A percentile compares a stretch with the other conserved stretches of the same genome.
Evolutionary conservation across 176 grass and related monocot genomes (phyloP).

Genomic region (Zea luxurians): DNA sequence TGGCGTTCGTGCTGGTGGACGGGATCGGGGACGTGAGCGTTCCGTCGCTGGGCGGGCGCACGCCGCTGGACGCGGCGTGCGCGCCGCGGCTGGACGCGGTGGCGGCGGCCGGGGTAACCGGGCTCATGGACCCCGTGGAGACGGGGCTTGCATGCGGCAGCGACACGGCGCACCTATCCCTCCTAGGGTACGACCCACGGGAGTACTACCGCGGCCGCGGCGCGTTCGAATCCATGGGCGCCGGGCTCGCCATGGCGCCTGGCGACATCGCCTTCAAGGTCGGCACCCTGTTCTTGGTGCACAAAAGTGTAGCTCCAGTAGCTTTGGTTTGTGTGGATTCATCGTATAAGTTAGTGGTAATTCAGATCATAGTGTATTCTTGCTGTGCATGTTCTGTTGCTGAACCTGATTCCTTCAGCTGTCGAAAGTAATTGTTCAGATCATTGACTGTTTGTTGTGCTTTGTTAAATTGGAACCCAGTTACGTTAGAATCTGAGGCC

Average conservation of each 20-base stretch:
- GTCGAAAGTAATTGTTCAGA: neutral
- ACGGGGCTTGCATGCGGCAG: slow-evolving; percentile 82
- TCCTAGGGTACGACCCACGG: slow-evolving; percentile 83
- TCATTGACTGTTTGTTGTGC: neutral
- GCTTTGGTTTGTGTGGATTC: neutral
- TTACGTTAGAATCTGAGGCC: neutral
- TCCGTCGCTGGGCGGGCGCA: slow-evolving; percentile 48
- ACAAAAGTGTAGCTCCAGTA: neutral
- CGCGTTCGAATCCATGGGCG: slow-evolving; percentile 97
- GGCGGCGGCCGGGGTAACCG: slow-evolving; percentile 69
- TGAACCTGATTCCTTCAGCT: neutral
- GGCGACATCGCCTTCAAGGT: slow-evolving; percentile 99
- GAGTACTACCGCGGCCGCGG: slow-evolving; percentile 87
- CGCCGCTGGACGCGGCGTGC: slow-evolving; percentile 56
- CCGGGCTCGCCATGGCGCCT: slow-evolving; percentile 82
- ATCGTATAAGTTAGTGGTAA: neutral
- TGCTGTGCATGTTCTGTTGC: neutral
- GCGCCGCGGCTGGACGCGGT: slow-evolving; percentile 63
- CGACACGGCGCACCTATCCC: slow-evolving; percentile 91
- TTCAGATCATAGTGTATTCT: slow-evolving; percentile 11
- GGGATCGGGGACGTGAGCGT: slow-evolving; percentile 78
- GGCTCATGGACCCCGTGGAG: slow-evolving; percentile 95
- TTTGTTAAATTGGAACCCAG: neutral
- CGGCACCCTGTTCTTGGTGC: neutral
- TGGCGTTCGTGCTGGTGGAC: slow-evolving; percentile 81